A percentile compares a stretch with the other conserved stretches of the same genome.
These are phyloP conservation scores for Scutellaria barbata DNA, from an alignment of 257 asterid genomes.

Conservation along the genomic window DNA sequence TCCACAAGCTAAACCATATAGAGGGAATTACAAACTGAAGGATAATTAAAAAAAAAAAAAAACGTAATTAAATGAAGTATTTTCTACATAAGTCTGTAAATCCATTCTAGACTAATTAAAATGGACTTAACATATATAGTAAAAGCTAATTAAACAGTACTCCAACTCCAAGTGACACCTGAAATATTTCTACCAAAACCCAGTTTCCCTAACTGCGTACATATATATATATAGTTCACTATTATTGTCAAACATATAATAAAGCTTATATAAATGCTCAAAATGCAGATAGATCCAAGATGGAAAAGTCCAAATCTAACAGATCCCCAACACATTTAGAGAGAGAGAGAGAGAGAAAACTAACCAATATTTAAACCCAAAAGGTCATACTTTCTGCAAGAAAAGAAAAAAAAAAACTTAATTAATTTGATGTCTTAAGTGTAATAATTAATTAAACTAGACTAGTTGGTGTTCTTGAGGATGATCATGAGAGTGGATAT, in stretches of 20 bases:
- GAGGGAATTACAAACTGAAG: background rate
- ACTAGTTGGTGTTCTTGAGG: conserved; percentile 12
- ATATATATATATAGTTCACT: too few relatives aligned
- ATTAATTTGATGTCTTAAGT: too few relatives aligned
- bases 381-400: too few relatives aligned
- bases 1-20: too few relatives aligned
- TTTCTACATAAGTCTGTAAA: conserved; percentile 17
- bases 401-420: too few relatives aligned
- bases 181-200: conserved; percentile 20
- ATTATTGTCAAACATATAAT: conserved; percentile 5
- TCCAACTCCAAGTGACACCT: too few relatives aligned
- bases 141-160: too few relatives aligned
- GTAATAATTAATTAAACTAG: too few relatives aligned
- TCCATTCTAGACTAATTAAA: background rate
- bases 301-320: background rate
- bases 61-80: background rate
- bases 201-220: conserved; percentile 33
- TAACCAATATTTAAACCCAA: too few relatives aligned
- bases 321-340: conserved; percentile 30
- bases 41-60: background rate
- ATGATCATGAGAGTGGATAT: conserved; percentile 24
- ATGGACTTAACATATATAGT: conserved; percentile 1
- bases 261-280: conserved; percentile 13
- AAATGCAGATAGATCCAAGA: background rate
- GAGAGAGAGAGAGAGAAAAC: too few relatives aligned